Conservation (phyloP, 2,329 filamentous ascomycete species). For the Whalleya microplaca region DNA sequence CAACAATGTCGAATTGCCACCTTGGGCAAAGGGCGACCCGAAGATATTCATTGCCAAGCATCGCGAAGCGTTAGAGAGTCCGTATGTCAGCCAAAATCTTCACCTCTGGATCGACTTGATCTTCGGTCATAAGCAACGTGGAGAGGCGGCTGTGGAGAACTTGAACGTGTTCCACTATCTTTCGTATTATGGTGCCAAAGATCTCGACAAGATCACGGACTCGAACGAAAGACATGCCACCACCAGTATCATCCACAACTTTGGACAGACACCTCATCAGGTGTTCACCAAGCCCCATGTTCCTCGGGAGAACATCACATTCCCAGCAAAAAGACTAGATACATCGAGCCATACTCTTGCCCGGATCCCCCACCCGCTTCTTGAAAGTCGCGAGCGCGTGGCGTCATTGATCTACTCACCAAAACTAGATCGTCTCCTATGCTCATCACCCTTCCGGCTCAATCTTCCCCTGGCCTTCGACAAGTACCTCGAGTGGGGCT, state of each 20-base stretch:
- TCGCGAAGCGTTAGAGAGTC: conserved; percentile 91
- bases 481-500: conserved; percentile 95
- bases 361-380: conserved; percentile 76
- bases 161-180: conserved; percentile 96
- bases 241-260: conserved; percentile 97
- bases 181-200: conserved; percentile 91
- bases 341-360: conserved; percentile 75
- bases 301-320: conserved; percentile 68
- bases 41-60: conserved; percentile 96
- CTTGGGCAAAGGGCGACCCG: conserved; percentile 95
- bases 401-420: conserved; percentile 76
- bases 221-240: conserved; percentile 84
- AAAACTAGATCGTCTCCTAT: conserved; percentile 82
- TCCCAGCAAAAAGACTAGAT: conserved; percentile 73
- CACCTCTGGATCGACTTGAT: conserved; percentile 96
- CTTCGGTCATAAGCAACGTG: conserved; percentile 92
- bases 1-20: conserved; percentile 85
- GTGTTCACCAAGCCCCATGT: conserved; percentile 85
- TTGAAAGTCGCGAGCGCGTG: conserved; percentile 79
- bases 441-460: conserved; percentile 79
- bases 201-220: conserved; percentile 89
- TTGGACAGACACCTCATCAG: conserved; percentile 95
- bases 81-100: conserved; percentile 85
- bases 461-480: conserved; percentile 87
- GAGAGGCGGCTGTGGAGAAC: conserved; percentile 87